These are phyloP conservation scores for Iberis pinnata DNA, from an alignment of 345 rosid species.

Conservation along the genomic window DNA sequence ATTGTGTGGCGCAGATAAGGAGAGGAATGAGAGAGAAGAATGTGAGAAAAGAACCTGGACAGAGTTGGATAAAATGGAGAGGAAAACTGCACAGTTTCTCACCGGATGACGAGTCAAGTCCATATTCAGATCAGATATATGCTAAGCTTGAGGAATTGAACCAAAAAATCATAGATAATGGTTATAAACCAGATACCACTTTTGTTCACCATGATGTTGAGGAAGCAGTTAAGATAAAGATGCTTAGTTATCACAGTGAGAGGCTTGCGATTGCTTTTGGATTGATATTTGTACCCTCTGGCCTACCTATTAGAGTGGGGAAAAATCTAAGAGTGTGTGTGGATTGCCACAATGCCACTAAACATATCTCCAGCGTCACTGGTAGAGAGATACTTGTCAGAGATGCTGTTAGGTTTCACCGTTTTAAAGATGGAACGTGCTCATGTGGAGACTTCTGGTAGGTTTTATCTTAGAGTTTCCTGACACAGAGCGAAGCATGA, in stretches of 20 bases:
- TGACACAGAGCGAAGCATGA: not conserved
- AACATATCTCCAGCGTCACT: conserved; percentile 75
- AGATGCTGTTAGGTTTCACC: conserved; percentile 84
- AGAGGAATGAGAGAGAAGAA: conserved; percentile 62
- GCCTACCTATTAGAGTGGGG: conserved; percentile 62
- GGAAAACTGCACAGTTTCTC: conserved; percentile 63
- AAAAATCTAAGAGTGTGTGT: conserved; percentile 85
- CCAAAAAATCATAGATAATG: conserved; percentile 53
- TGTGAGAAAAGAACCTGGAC: conserved; percentile 82
- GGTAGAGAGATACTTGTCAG: conserved; percentile 83
- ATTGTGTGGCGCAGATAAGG: conserved; percentile 56
- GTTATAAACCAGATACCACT: conserved; percentile 70
- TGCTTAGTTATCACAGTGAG: conserved; percentile 89
- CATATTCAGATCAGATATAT: conserved; percentile 56
- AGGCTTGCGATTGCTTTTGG: conserved; percentile 92
- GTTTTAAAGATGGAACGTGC: conserved; percentile 80
- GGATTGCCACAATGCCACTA: conserved; percentile 89
- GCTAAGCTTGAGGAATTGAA: conserved; percentile 59
- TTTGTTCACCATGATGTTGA: conserved; percentile 69
- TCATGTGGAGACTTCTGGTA: conserved; percentile 98
- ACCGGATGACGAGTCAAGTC: conserved; percentile 71
- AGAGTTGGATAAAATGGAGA: conserved; percentile 86
- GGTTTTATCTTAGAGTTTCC: conserved; percentile 18
- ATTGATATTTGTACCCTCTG: conserved; percentile 54
- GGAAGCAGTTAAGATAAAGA: conserved; percentile 64